phyloP scores from a whole-genome alignment of 1,139 yeast genomes.

The Wickerhamomyces sp. region DNA sequence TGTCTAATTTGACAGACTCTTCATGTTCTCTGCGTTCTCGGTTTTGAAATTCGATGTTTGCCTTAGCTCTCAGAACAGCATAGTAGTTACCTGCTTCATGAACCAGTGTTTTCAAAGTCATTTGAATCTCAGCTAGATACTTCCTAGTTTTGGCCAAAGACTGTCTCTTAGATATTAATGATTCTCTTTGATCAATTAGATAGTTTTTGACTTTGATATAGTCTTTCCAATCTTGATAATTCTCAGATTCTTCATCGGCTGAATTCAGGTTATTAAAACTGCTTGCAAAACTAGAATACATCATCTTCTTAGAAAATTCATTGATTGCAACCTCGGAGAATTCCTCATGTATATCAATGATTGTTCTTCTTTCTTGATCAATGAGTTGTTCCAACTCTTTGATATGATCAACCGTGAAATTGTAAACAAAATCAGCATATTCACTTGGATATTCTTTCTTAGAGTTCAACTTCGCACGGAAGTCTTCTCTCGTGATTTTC shows the following conservation, averaged over 20 bases:
- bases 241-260: slow-evolving; percentile 28
- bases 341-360: slow-evolving; percentile 63
- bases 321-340: slow-evolving; percentile 63
- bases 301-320: slow-evolving; percentile 42
- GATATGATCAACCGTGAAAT: slow-evolving; percentile 32
- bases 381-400: slow-evolving; percentile 37
- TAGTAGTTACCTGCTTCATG: slow-evolving; percentile 71
- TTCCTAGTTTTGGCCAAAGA: slow-evolving; percentile 47
- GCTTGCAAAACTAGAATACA: slow-evolving; percentile 32
- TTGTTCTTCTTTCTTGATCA: slow-evolving; percentile 43
- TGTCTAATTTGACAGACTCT: slow-evolving; percentile 4
- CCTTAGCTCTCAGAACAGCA: slow-evolving; percentile 71
- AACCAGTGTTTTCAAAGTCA: slow-evolving; percentile 53
- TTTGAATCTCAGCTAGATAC: slow-evolving; percentile 52
- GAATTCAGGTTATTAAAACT: slow-evolving; percentile 23
- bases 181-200: slow-evolving; percentile 52
- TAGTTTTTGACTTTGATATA: slow-evolving; percentile 55
- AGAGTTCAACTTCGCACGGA: slow-evolving; percentile 42
- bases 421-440: slow-evolving; percentile 34
- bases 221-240: slow-evolving; percentile 67
- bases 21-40: slow-evolving; percentile 44
- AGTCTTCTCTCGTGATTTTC: slow-evolving; percentile 51
- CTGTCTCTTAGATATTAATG: slow-evolving; percentile 43
- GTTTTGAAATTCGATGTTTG: slow-evolving; percentile 73
- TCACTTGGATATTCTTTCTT: slow-evolving; percentile 32